Evolutionary conservation across 1,284 basidiomycete species (phyloP).

Genomic region (Ceratobasidium sp.): DNA sequence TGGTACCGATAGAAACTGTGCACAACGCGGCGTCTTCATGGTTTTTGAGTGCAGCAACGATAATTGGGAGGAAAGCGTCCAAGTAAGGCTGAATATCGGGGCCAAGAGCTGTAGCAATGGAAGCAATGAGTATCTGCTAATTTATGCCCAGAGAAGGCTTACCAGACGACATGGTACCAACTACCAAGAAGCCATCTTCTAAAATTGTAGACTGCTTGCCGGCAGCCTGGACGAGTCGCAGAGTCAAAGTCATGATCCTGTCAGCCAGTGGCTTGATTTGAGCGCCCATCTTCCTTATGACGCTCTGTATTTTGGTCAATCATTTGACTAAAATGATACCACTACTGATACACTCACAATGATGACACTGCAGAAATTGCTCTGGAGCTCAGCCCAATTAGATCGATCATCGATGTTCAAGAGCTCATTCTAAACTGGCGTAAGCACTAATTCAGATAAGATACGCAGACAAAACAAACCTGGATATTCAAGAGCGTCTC

Average conservation of each 20-base stretch:
- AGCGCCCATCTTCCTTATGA: constrained; percentile 83
- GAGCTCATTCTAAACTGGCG: constrained; percentile 79
- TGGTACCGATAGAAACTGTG: constrained; percentile 94
- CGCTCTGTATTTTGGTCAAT: constrained; percentile 63
- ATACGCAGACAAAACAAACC: constrained; percentile 55
- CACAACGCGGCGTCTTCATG: constrained; percentile 97
- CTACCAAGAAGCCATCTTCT: constrained; percentile 95
- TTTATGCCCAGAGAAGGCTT: constrained; percentile 45
- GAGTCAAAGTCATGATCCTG: constrained; percentile 92
- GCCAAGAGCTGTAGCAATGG: constrained; percentile 72
- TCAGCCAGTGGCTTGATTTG: constrained; percentile 92
- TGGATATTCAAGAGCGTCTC: constrained; percentile 87
- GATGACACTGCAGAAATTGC: constrained; percentile 92
- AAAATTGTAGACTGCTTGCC: constrained; percentile 95
- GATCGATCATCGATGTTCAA: constrained; percentile 95
- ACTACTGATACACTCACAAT: constrained; percentile 67
- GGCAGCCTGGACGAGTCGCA: constrained; percentile 86
- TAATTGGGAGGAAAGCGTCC: constrained; percentile 87
- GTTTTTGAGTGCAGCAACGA: constrained; percentile 89
- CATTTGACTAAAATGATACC: constrained; percentile 3
- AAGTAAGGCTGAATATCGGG: constrained; percentile 89
- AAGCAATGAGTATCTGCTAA: constrained; percentile 15
- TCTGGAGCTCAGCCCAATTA: constrained; percentile 99
- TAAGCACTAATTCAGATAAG: constrained; percentile 17
- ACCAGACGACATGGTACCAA: constrained; percentile 88